phyloP scores from a whole-genome alignment of 495 filamentous ascomycete species.

The Aspergillus campestris region DNA sequence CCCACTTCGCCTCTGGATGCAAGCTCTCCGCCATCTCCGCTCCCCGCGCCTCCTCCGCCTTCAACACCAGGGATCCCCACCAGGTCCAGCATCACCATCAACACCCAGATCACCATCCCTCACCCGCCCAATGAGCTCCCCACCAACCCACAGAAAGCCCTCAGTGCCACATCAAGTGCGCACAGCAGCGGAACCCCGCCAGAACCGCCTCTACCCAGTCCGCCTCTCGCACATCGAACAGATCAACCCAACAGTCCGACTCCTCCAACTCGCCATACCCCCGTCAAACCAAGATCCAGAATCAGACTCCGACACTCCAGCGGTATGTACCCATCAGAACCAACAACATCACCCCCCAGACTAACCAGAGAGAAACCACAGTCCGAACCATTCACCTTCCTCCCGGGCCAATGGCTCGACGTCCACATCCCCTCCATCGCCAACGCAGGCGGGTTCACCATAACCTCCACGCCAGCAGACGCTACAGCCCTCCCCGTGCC shows the following conservation, averaged over 20 bases:
- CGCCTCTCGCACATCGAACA: constrained; percentile 39
- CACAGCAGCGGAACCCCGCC: constrained; percentile 64
- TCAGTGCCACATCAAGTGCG: constrained; percentile 51
- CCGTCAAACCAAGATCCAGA: constrained; percentile 11
- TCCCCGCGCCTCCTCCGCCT: too few relatives aligned
- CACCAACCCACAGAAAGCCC: constrained; percentile 17
- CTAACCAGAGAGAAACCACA: constrained; percentile 7
- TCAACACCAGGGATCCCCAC: neutral
- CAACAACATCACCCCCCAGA: too few relatives aligned
- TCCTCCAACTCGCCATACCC: constrained; percentile 39
- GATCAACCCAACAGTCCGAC: constrained; percentile 39
- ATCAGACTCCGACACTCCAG: constrained; percentile 5
- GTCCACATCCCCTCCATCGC: constrained; percentile 58
- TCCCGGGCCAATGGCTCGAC: constrained; percentile 89
- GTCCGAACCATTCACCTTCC: constrained; percentile 42
- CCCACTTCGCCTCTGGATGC: neutral
- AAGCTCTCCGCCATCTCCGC: neutral
- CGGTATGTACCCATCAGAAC: constrained; percentile 9
- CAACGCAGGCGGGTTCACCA: constrained; percentile 76
- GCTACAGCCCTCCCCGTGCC: constrained; percentile 21
- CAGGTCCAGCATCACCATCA: constrained; percentile 1
- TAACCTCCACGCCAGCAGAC: constrained; percentile 63
- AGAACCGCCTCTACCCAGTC: constrained; percentile 44
- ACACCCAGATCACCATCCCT: neutral
- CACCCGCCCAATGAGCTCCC: constrained; percentile 22